Base-by-base conservation (phyloP, 129 eudicot species). In the Pittosporum tobira region DNA sequence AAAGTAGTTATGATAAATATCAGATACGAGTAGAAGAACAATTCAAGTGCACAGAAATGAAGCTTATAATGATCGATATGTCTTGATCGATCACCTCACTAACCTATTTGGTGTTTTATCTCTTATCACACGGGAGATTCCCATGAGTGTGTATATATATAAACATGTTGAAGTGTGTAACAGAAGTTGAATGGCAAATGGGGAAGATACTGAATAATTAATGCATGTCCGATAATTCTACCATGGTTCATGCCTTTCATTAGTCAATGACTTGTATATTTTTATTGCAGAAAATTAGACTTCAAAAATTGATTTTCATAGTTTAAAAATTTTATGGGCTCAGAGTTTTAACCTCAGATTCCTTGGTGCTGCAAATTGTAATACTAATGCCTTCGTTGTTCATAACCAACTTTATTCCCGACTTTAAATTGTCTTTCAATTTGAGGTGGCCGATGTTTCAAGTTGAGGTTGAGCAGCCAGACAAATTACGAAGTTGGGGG, bases 51-150 rank as follows among this genome's bases (percentile, higher is more conserved):
- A 44, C 21, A 44, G 10, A 45, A 45, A 52, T 1, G 9, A 2
- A 53, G 42, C 60, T 18, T 29, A 3, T 12, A 30, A 11, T 55
- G 45, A 18, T 18, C n/a, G n/a, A n/a, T n/a, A n/a, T 31, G 3
- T 34, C 37, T 30, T 55, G 45, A 31, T 55, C 61, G 45, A 31
- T 55, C 61, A 31, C 16, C 26, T 6, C 22, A 55, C 16, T 55
- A 31, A 2, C 40, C 12, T 34, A 6, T 8, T 25, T 28, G 43
- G 54, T 44, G 15, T n/a, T 23, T 7, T 22, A 49, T 63, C 11
- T 11, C 28, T 36, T 51, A 50, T 51, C 60, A 50, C 51, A 21
- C 0, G 0, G 3, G 3, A 55, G 61, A 55, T 31, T 55, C 61
- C 44, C 24, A 3, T 55, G 11, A 7, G 15, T 44, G 7, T 28